Conservation (phyloP, 2,329 filamentous ascomycete genomes). For the Fusarium sp. region DNA sequence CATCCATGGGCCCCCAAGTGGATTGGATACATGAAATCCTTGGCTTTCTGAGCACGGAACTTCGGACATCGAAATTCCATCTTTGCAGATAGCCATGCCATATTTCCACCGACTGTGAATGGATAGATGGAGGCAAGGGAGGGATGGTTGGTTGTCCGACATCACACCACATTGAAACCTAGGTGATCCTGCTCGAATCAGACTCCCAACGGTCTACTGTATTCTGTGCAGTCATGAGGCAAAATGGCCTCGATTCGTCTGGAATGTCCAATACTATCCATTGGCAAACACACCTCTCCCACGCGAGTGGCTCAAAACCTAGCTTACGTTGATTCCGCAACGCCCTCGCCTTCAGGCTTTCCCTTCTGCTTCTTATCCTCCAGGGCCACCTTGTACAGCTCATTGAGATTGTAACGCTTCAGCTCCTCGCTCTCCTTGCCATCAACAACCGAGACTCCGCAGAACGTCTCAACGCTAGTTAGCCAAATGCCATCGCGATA, state of each 20-base stretch:
- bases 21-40: conserved; percentile 2
- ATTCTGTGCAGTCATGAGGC: conserved; percentile 6
- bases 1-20: conserved; percentile 1
- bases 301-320: conserved; percentile 10
- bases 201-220: conserved; percentile 1
- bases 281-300: conserved; percentile 11
- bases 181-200: background rate
- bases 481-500: conserved; percentile 29
- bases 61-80: background rate
- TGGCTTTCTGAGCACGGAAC: background rate
- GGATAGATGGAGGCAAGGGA: background rate
- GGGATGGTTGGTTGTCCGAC: background rate
- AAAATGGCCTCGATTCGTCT: conserved; percentile 8
- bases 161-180: background rate
- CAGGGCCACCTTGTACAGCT: conserved; percentile 66
- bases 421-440: conserved; percentile 74
- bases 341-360: conserved; percentile 27
- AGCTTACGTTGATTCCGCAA: conserved; percentile 30
- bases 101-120: background rate
- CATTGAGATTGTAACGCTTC: conserved; percentile 81
- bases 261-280: conserved; percentile 2
- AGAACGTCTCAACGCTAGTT: conserved; percentile 67
- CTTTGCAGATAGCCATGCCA: background rate
- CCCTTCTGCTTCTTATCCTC: conserved; percentile 27
- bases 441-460: conserved; percentile 82